Evolutionary conservation across 192 early-diverging fungal species (phyloP).

Genomic region (Backusella luteola): DNA sequence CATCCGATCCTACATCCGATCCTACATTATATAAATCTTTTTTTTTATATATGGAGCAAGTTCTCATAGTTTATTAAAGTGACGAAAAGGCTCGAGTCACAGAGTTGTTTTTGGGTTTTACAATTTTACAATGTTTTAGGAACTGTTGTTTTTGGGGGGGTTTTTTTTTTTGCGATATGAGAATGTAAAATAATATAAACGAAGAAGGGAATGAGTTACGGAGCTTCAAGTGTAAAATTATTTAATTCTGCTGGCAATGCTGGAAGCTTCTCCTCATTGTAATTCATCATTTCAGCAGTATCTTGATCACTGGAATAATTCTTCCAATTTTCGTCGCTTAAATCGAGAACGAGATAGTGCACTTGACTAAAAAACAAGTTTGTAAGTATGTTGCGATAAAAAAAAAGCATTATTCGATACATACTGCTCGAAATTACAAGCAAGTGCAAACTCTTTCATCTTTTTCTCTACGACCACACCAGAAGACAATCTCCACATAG

Average conservation of each 20-base stretch:
- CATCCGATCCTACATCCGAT: too few species aligned
- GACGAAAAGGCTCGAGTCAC: too few species aligned
- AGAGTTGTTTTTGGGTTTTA: too few species aligned
- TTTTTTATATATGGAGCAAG: too few species aligned
- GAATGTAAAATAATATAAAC: too few species aligned
- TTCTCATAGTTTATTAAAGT: too few species aligned
- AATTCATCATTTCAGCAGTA: background rate
- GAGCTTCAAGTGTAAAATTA: background rate
- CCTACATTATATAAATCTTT: too few species aligned
- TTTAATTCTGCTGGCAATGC: constrained; percentile 1
- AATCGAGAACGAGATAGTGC: constrained; percentile 1
- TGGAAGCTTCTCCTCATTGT: background rate
- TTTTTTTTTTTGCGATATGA: too few species aligned
- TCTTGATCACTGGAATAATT: background rate
- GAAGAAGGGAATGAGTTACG: too few species aligned
- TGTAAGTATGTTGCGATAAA: background rate
- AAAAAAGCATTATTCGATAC: background rate
- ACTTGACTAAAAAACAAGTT: constrained; percentile 1
- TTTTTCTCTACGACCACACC: background rate
- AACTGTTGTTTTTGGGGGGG: too few species aligned
- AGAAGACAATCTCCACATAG: background rate
- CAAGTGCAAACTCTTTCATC: constrained; percentile 7
- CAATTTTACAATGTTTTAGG: too few species aligned
- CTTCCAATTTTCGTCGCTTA: background rate
- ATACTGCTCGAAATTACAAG: background rate